Percentiles rank a stretch among this genome's conserved stretches.
These are phyloP conservation scores for Verticillium nonalfalfae DNA, from an alignment of 2,329 filamentous ascomycete species.

Conservation along the genomic window DNA sequence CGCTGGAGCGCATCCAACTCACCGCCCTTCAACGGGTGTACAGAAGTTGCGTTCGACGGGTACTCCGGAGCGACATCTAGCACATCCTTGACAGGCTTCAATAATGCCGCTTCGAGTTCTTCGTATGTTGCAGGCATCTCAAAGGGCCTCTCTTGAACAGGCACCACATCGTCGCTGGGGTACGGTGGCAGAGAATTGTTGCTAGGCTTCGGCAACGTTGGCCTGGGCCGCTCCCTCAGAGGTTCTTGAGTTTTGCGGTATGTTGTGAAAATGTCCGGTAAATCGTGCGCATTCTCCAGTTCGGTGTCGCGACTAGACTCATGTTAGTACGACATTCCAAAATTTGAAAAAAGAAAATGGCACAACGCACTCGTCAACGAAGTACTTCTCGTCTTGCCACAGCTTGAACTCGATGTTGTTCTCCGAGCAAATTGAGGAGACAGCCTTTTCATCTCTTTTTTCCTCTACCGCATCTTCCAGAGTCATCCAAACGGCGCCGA, in stretches of 20 bases:
- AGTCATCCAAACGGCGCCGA: slow-evolving; percentile 69
- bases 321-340: neutral
- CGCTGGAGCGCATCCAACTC: slow-evolving; percentile 54
- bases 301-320: slow-evolving; percentile 56
- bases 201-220: slow-evolving; percentile 44
- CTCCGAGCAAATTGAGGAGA: slow-evolving; percentile 46
- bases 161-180: slow-evolving; percentile 41
- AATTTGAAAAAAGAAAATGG: neutral
- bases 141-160: slow-evolving; percentile 57
- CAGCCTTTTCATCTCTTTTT: slow-evolving; percentile 51
- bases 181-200: slow-evolving; percentile 48
- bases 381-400: slow-evolving; percentile 73
- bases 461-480: slow-evolving; percentile 66
- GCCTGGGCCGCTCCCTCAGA: slow-evolving; percentile 57
- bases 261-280: slow-evolving; percentile 70
- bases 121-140: slow-evolving; percentile 50
- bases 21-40: slow-evolving; percentile 64
- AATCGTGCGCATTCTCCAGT: slow-evolving; percentile 46
- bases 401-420: slow-evolving; percentile 53
- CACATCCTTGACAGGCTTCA: slow-evolving; percentile 49
- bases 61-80: slow-evolving; percentile 44
- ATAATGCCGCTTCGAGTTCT: slow-evolving; percentile 45
- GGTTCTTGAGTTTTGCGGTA: slow-evolving; percentile 71
- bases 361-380: slow-evolving; percentile 65
- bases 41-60: slow-evolving; percentile 48